These are phyloP conservation scores for Hericium rajendrae DNA, from an alignment of 768 basidiomycete genomes.

Conservation along the genomic window DNA sequence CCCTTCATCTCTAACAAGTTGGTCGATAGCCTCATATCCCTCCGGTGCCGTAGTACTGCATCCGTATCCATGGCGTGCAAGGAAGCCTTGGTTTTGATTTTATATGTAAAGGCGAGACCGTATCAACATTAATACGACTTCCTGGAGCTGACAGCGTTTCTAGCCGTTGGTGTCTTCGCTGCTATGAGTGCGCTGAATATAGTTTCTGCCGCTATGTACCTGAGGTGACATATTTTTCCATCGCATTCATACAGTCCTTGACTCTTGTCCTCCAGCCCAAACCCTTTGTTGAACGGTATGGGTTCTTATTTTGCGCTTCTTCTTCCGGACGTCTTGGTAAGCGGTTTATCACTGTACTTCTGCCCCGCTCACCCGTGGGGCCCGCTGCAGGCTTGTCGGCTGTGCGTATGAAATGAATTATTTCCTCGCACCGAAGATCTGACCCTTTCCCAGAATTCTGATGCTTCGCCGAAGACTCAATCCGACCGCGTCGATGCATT, in stretches of 20 bases:
- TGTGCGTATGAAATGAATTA: background rate
- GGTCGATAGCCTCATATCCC: background rate
- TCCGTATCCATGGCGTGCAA: slow-evolving; percentile 3
- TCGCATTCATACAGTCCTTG: background rate
- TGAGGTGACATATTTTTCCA: slow-evolving; percentile 1
- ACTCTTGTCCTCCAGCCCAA: background rate
- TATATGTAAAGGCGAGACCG: too few relatives aligned
- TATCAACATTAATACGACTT: too few relatives aligned
- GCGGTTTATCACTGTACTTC: background rate
- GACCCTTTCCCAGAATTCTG: slow-evolving; percentile 6
- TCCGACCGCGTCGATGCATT: slow-evolving; percentile 9
- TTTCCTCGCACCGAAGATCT: background rate
- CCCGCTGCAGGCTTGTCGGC: slow-evolving; percentile 4
- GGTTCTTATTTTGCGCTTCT: slow-evolving; percentile 12
- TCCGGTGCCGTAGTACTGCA: slow-evolving; percentile 3
- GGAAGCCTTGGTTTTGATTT: slow-evolving; percentile 4
- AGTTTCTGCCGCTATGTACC: slow-evolving; percentile 11
- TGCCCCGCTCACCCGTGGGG: background rate
- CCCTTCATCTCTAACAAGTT: background rate
- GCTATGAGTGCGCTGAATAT: slow-evolving; percentile 10
- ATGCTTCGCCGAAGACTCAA: slow-evolving; percentile 7
- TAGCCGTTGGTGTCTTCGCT: slow-evolving; percentile 11
- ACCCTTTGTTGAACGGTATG: slow-evolving; percentile 1
- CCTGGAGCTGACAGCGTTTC: background rate
- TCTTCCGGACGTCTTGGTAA: slow-evolving; percentile 10